Conservation (phyloP, 345 rosid genomes). For the Citrus sp. region DNA sequence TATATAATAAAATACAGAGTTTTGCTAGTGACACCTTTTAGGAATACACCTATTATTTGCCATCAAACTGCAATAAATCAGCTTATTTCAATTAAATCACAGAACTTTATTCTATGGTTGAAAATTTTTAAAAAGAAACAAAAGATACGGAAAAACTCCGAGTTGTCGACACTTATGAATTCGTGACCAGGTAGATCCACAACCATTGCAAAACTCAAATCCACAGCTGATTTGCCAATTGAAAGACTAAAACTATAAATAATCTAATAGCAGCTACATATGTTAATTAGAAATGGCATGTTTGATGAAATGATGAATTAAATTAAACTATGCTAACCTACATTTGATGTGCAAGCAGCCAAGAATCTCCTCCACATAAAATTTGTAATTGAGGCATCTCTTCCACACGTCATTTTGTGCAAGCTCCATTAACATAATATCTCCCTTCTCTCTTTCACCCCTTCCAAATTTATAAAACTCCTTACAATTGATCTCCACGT, state of each 20-base stretch:
- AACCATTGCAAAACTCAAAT: slow-evolving; percentile 41
- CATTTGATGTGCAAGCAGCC: slow-evolving; percentile 44
- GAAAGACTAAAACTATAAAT: too few relatives aligned
- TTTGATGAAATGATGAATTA: too few relatives aligned
- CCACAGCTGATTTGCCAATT: slow-evolving; percentile 26
- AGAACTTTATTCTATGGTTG: neutral
- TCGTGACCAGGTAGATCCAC: slow-evolving; percentile 30
- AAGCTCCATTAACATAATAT: slow-evolving; percentile 37
- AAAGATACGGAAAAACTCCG: too few relatives aligned
- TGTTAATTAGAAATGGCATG: too few relatives aligned
- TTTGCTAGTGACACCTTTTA: too few relatives aligned
- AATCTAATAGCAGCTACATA: too few relatives aligned
- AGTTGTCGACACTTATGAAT: neutral
- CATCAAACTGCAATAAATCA: too few relatives aligned
- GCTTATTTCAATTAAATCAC: neutral
- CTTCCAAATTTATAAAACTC: slow-evolving; percentile 21
- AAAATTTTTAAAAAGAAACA: too few relatives aligned
- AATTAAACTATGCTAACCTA: slow-evolving; percentile 23
- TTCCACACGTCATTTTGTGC: slow-evolving; percentile 45
- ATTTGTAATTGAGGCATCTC: slow-evolving; percentile 32
- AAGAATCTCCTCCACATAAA: slow-evolving; percentile 31
- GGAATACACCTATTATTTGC: too few relatives aligned
- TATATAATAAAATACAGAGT: too few relatives aligned
- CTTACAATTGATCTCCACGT: slow-evolving; percentile 18
- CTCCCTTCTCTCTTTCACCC: slow-evolving; percentile 31